These are phyloP conservation scores for Lipomyces japonicus DNA, from an alignment of 805 yeast species.

Conservation along the genomic window DNA sequence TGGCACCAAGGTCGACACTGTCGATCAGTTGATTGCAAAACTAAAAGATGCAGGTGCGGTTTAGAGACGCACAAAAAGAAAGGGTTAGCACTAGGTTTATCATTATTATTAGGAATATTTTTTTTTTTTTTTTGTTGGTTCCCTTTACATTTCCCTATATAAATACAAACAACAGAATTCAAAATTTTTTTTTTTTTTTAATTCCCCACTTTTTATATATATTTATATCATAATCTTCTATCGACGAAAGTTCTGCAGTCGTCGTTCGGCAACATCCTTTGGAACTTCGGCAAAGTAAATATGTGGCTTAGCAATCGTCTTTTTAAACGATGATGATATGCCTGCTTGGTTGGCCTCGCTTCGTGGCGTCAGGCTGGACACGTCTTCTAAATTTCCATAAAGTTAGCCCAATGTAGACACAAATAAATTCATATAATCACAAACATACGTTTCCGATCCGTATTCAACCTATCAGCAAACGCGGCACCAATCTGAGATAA, in stretches of 20 bases:
- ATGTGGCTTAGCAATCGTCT: slow-evolving; percentile 13
- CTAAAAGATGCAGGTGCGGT: slow-evolving; percentile 74
- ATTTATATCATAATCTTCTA: not conserved
- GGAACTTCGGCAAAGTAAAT: slow-evolving; percentile 21
- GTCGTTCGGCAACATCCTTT: slow-evolving; percentile 6
- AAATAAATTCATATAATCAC: not conserved
- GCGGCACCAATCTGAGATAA: not conserved
- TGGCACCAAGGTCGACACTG: slow-evolving; percentile 74
- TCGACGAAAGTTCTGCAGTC: slow-evolving; percentile 1
- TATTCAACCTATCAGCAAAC: not conserved
- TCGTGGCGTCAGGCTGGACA: not conserved
- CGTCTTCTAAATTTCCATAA: not conserved
- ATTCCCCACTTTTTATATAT: too few relatives aligned
- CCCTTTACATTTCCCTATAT: too few relatives aligned
- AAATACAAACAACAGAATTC: not conserved
- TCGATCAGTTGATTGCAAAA: slow-evolving; percentile 76
- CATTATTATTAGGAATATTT: not conserved
- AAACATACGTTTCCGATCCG: not conserved
- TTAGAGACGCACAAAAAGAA: slow-evolving; percentile 33
- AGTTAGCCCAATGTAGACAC: not conserved
- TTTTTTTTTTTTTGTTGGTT: too few relatives aligned
- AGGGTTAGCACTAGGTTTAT: not conserved
- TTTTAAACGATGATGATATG: not conserved
- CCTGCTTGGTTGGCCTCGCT: not conserved
- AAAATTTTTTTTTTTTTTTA: not conserved